Base-by-base conservation (phyloP, 352 stramenopile genomes). In the Globisporangium nunn region DNA sequence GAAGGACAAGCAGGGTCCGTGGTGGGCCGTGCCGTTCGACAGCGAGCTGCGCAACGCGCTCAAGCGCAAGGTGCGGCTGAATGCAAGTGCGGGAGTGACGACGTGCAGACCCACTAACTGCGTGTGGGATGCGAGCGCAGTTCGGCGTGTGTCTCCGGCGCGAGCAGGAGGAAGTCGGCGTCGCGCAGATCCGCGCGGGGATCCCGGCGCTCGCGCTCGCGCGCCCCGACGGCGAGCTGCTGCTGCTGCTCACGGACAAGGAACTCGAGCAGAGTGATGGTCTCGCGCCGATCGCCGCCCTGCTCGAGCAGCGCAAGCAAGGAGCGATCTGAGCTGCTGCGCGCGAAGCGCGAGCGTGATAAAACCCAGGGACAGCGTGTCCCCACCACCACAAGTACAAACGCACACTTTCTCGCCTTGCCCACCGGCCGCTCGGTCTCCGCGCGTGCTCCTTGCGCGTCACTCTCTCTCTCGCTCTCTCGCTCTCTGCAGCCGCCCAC, bases 11-110 rank as follows among this genome's bases (percentile, higher is more conserved):
- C 82, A 92, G 45, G 79, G 82, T 0, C 56, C 67, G 7, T 93
- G 82, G 82, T 91, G 81, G 76, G 76, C 81, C 66, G 75, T 89
- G 44, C 75, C 82, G 14, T 95, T 85, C 61, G 72, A 85, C 43
- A 75, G 69, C 41, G 55, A 74, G 12, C 64, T 84, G 15, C 82
- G 81, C 49, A 72, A 77, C 33, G 74, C 77, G 45, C 71, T 95
- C 45, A 93, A 95, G 74, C 78, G 79, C 49, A 85, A 87, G 73
- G 78, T 88, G 56, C 37, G 41, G 28, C 5, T 28, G 17, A 5
- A 10, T 28, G 6, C 5, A 31, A 11, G 10, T 35, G 23, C n/a
- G 23, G 17, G 28, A 28, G 6, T 50, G 46, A 37, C 7, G 14
- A 40, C 3, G 14, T 6, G 47, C 14, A 41, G 10, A 5, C 3